Percentiles rank a stretch among this genome's conserved stretches.
Conservation (phyloP, 305 asterid genomes). For the Coffea humblotiana region DNA sequence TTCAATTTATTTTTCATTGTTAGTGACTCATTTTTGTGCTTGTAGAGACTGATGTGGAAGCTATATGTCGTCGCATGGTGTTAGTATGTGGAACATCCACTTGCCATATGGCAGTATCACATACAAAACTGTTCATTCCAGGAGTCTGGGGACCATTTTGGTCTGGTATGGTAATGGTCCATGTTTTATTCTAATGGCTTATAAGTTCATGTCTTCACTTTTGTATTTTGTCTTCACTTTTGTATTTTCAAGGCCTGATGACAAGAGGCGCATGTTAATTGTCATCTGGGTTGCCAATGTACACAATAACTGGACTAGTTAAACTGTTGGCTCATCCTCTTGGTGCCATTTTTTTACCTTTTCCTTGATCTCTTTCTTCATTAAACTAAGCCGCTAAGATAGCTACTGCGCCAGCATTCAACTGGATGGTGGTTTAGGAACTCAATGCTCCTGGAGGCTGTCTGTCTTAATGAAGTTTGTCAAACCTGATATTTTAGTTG, state of each 20-base stretch:
- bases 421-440: background rate
- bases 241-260: background rate
- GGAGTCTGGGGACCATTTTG: constrained; percentile 99
- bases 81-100: constrained; percentile 98
- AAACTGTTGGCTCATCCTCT: background rate
- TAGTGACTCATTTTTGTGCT: constrained; percentile 11
- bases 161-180: constrained; percentile 62
- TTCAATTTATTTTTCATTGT: constrained; percentile 8
- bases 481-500: background rate
- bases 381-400: background rate
- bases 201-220: background rate
- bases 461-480: no score
- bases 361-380: background rate
- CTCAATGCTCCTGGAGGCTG: background rate
- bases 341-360: background rate
- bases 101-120: constrained; percentile 94
- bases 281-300: background rate
- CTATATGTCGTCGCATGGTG: constrained; percentile 85
- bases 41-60: constrained; percentile 68
- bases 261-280: background rate
- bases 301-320: background rate
- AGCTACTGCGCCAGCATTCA: background rate
- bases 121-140: constrained; percentile 80
- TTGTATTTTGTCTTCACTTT: background rate
- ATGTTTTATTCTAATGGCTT: background rate